Evolutionary conservation across 1,139 yeast species (phyloP), one percentile per base, ranked within the genome.

Genomic region (Magnusiomyces clavatus): DNA sequence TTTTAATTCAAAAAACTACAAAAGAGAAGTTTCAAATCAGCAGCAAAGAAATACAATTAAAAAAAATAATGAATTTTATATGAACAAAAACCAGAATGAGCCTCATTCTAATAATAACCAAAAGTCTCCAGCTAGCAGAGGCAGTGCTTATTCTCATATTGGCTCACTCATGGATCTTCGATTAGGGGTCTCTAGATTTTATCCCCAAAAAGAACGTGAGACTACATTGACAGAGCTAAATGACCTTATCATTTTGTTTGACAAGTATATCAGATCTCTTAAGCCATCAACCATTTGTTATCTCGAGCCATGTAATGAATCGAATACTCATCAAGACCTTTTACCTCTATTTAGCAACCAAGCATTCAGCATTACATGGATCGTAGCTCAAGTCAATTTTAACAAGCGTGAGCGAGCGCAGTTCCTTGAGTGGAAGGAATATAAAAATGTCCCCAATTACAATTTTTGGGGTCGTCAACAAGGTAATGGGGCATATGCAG

Each of bases 351-450:
- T 46, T 37, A 14, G 29, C 37, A 46, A 46, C 48, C 6, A n/a
- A 19, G 13, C 29, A 20, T 46, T 46, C 31, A 17, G 14, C 14
- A 42, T 46, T 11, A 13, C 43, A 6, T 46, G 43, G 39, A 37
- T 46, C 4, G 14, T 36, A 19, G 48, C 48, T 17, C 48, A 46
- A 19, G 29, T 35, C 43, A 37, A 16, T 13, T 46, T 46, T 19
- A 46, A 46, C 36, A 31, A 34, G 20, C 43, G 48, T 11, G 48
- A 46, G 29, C 37, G 38, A 24, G 48, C 19, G 5, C 13, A 17
- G 17, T 46, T 46, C 17, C 11, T 11, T 12, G 34, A 24, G 8
- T 46, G 48, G 48, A 36, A 37, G 10, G 13, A 13, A 11, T 8
- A 34, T 3, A 16, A 20, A 16, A 13, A 6, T 6, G 40, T 36